phyloP scores from a whole-genome alignment of 148 eudicot species.

The Dysphania ambrosioides region DNA sequence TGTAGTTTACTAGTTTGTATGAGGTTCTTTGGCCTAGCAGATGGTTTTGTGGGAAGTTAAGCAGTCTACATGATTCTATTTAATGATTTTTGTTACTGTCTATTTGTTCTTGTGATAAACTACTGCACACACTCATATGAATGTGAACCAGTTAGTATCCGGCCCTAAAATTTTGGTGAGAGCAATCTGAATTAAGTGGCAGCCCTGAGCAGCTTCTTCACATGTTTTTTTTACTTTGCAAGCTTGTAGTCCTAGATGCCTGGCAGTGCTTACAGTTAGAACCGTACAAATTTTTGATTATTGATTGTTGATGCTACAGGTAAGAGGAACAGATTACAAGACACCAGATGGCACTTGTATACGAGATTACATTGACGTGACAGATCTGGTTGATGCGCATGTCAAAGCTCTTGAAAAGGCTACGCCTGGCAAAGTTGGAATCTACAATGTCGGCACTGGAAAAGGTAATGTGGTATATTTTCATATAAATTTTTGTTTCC shows the following conservation, averaged over 20 bases:
- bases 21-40: neutral
- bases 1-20: neutral
- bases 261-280: neutral
- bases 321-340: slow-evolving; percentile 84
- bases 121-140: neutral
- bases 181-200: neutral
- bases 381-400: slow-evolving; percentile 95
- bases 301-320: slow-evolving; percentile 38
- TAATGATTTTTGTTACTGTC: neutral
- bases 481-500: neutral
- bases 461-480: slow-evolving; percentile 44
- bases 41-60: neutral
- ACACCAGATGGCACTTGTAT: slow-evolving; percentile 84
- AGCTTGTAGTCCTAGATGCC: neutral
- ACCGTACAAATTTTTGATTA: neutral
- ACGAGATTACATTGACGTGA: slow-evolving; percentile 90
- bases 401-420: slow-evolving; percentile 94
- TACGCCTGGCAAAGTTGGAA: slow-evolving; percentile 68
- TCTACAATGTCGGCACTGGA: slow-evolving; percentile 96
- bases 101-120: neutral
- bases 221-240: neutral
- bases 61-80: neutral
- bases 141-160: neutral
- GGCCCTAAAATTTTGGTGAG: neutral
- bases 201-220: neutral